Conservation (phyloP, 2,329 filamentous ascomycete species). For the Aspergillus ochraceus region DNA sequence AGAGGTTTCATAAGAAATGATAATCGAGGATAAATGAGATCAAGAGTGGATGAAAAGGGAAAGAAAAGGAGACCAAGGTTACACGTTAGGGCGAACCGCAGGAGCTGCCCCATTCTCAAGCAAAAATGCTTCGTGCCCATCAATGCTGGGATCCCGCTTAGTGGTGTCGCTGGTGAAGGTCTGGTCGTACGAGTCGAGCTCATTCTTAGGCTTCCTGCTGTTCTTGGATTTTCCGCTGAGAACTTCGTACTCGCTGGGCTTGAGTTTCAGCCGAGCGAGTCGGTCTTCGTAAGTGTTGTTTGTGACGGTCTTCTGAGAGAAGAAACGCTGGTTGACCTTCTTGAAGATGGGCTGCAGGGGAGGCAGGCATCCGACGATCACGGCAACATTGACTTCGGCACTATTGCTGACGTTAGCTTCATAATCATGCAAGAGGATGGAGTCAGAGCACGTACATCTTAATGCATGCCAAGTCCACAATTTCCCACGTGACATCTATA, state of each 20-base stretch:
- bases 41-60: background rate
- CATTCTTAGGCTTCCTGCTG: background rate
- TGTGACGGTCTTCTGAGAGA: background rate
- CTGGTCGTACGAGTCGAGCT: background rate
- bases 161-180: background rate
- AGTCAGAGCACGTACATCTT: background rate
- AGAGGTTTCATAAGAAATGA: background rate
- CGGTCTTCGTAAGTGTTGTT: background rate
- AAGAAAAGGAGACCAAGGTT: background rate
- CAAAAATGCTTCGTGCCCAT: background rate
- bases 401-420: background rate
- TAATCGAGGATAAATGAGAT: background rate
- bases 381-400: background rate
- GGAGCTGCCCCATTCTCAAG: background rate
- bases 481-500: background rate
- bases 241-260: background rate
- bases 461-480: background rate
- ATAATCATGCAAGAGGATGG: background rate
- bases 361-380: background rate
- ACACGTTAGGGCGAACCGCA: background rate
- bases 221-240: background rate
- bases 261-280: background rate
- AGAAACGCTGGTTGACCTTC: background rate
- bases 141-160: background rate
- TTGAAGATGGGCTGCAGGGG: background rate